Base-by-base conservation (phyloP, 2,329 filamentous ascomycete genomes). In the Venturia effusa region DNA sequence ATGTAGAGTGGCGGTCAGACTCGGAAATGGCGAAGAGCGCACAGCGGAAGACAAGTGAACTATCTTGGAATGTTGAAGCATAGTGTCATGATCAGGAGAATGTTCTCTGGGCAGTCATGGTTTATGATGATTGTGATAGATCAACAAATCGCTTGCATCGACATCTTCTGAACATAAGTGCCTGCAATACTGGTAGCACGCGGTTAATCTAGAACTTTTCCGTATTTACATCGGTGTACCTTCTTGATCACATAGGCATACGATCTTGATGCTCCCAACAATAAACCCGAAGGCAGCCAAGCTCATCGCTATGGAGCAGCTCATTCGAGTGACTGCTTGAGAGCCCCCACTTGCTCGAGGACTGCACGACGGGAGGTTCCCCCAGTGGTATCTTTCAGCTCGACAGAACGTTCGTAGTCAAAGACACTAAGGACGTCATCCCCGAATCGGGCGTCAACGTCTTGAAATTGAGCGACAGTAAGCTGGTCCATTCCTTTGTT, bases 341-440 rank as follows among this genome's bases (percentile, higher is more conserved):
- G 70, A 30, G 77, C 81, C 70, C 81, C 76, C 67, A 89, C 81
- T 77, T 89, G 86, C 76, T 87, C 81, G 67, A 83, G 70, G 7
- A 89, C 87, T 30, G 83, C 82, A 15, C 81, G 82, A 76, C 83
- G 86, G 78, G 89, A 92, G 30, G 89, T 94, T 34, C 90, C 90
- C 30, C 91, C 92, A 68, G 85, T 86, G 2, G 89, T 87, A 51
- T 85, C 83, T 71, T 88, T 85, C 79, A 88, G 82, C 81, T 96
- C 91, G 7, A 96, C 90, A 66, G 87, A 90, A 67, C 84, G 84
- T 76, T 95, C 87, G 71, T 94, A 96, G 76, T 95, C 83, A 72
- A 96, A 89, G 32, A 84, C 84, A 59, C 84, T 78, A 59, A 83
- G 75, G 48, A 95, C 84, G 72, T 94, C 90, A 65, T 86, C 81